phyloP scores from a whole-genome alignment of 2,329 filamentous ascomycete genomes.

The Furcasterigmium furcatum region DNA sequence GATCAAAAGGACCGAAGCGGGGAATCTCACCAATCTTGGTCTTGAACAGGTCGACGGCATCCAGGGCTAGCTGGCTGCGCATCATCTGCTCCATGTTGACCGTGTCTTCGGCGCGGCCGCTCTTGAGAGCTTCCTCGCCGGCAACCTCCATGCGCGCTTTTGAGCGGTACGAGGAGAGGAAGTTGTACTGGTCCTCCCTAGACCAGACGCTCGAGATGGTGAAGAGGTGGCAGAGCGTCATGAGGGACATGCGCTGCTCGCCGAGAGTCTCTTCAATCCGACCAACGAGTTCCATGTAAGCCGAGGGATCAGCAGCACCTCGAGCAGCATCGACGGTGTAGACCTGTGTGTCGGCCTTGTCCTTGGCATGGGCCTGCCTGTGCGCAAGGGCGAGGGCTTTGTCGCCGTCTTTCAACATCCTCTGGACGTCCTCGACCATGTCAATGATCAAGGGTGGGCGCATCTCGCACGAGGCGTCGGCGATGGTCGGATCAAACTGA shows the following conservation, averaged over 20 bases:
- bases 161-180: not conserved
- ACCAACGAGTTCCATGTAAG: not conserved
- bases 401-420: not conserved
- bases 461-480: not conserved
- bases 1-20: not conserved
- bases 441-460: not conserved
- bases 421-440: not conserved
- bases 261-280: not conserved
- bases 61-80: not conserved
- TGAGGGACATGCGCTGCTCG: not conserved
- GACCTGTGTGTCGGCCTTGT: not conserved
- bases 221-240: not conserved
- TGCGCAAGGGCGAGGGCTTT: not conserved
- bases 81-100: not conserved
- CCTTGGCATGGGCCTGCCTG: not conserved
- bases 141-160: not conserved
- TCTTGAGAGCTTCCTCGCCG: not conserved
- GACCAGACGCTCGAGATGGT: not conserved
- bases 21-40: not conserved
- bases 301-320: not conserved
- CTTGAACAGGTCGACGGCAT: not conserved
- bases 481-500: not conserved
- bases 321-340: not conserved
- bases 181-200: not conserved
- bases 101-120: not conserved